A percentile compares a stretch with the other conserved stretches of the same genome.
These are phyloP conservation scores for Dothiorella sarmentorum DNA, from an alignment of 2,329 filamentous ascomycete genomes.

Conservation along the genomic window DNA sequence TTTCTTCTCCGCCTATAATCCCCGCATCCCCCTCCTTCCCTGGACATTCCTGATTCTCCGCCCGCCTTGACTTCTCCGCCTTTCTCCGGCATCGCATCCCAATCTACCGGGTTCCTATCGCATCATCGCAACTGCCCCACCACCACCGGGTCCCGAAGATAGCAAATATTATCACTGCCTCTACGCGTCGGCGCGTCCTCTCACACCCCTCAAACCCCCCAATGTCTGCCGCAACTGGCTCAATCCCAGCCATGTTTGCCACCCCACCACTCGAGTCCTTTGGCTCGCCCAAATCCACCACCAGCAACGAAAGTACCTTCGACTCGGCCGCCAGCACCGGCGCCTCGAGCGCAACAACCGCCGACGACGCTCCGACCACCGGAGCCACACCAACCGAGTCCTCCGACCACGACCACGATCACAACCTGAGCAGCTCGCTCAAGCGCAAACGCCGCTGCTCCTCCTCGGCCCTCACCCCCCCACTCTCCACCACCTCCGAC, in stretches of 20 bases:
- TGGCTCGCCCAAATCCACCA: constrained; percentile 7
- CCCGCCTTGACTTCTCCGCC: not conserved
- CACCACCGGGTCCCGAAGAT: not conserved
- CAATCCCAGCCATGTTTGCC: not conserved
- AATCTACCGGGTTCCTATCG: too few relatives aligned
- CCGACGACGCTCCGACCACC: not conserved
- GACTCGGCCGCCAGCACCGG: constrained; percentile 10
- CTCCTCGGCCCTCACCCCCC: constrained; percentile 36
- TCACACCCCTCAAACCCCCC: not conserved
- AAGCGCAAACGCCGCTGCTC: constrained; percentile 33
- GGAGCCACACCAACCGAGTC: not conserved
- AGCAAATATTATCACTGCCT: not conserved
- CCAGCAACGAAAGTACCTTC: not conserved
- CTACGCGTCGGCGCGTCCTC: not conserved
- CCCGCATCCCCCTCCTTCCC: not conserved
- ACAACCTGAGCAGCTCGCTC: not conserved
- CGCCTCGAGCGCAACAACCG: not conserved
- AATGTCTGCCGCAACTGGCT: not conserved
- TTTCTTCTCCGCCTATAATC: not conserved
- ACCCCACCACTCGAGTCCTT: not conserved
- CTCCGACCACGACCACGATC: not conserved
- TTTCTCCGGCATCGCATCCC: not conserved
- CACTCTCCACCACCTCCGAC: constrained; percentile 33
- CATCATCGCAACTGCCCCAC: constrained; percentile 9
- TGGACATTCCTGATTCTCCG: not conserved